Evolutionary conservation across 306 rosid species (phyloP), one percentile per base, ranked within the genome.

Genomic region (Cucurbita maxima): DNA sequence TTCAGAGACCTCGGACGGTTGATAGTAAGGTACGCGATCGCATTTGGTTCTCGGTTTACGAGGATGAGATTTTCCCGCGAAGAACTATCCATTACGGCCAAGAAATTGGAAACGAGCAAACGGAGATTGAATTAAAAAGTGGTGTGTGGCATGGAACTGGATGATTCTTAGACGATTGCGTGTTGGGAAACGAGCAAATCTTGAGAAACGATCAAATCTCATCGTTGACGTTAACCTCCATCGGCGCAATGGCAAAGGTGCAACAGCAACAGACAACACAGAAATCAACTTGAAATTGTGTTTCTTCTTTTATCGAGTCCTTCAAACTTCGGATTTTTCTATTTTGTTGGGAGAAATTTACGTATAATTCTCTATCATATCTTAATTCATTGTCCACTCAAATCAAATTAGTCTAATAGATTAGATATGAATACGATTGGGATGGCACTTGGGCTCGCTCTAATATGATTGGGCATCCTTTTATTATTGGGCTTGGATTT

Each of bases 1-100:
- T 94, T 94, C 19, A 86, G 87, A 11, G 94, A 85, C 63, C 74
- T 83, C 13, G 98, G 96, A 0, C 98, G 97, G 74, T 94, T 90
- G 66, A 94, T 94, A 7, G 95, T 94, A 0, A 90, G 76, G 57
- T 75, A 41, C 0, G 96, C 98, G 75, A 90, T 79, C 20, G 97
- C 97, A 47, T 62, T 69, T 8, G 87, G 78, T 0, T 87, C 90
- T 14, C 81, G 72, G 77, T 73, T 77, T 11, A 90, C 86, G 43
- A 83, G 84, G 4, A 94, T 87, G 18, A 87, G 86, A 2, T 88
- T 87, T 44, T 79, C 90, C 79, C 85, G 72, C 70, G 82, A 53
- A 0, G 72, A 62, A 4, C 57, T 73, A 16, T 82, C 85, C 94
- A 88, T 88, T 53, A 7, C 43, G 43, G 56, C 58, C 1, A 69